Conservation (phyloP, 345 rosid species). For the Eucalyptus polyanthemos region DNA sequence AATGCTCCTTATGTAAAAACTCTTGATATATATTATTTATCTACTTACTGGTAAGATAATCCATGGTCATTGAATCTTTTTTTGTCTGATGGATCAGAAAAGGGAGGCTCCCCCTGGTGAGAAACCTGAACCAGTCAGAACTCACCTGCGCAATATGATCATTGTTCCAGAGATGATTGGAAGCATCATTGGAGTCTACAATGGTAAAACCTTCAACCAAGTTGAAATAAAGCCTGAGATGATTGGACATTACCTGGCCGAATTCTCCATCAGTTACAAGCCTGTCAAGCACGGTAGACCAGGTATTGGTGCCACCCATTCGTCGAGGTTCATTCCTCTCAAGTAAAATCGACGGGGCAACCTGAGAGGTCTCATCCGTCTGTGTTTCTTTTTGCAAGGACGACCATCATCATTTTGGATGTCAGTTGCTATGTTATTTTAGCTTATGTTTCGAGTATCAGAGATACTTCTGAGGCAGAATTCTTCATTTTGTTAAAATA, state of each 20-base stretch:
- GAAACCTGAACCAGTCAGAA: constrained; percentile 91
- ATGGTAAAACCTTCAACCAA: constrained; percentile 91
- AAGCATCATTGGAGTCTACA: constrained; percentile 87
- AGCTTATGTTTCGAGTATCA: not conserved
- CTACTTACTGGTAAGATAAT: not conserved
- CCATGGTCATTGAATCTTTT: not conserved
- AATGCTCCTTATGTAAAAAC: not conserved
- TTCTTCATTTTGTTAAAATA: not conserved
- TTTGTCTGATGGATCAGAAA: constrained; percentile 39
- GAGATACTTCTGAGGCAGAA: not conserved
- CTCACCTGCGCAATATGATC: constrained; percentile 87
- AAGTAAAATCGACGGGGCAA: constrained; percentile 26
- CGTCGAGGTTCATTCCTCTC: constrained; percentile 94
- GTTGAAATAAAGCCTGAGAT: constrained; percentile 96
- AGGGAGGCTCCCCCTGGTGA: constrained; percentile 93
- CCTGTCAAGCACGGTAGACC: constrained; percentile 98
- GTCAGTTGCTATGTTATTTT: not conserved
- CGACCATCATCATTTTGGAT: not conserved
- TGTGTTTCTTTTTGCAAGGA: not conserved
- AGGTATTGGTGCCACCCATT: constrained; percentile 96
- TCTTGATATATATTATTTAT: not conserved
- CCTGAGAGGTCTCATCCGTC: not conserved
- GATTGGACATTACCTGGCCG: constrained; percentile 83
- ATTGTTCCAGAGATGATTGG: constrained; percentile 98
- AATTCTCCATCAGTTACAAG: constrained; percentile 79